Base-by-base conservation (phyloP, 306 rosid species). In the Biancaea sappan region DNA sequence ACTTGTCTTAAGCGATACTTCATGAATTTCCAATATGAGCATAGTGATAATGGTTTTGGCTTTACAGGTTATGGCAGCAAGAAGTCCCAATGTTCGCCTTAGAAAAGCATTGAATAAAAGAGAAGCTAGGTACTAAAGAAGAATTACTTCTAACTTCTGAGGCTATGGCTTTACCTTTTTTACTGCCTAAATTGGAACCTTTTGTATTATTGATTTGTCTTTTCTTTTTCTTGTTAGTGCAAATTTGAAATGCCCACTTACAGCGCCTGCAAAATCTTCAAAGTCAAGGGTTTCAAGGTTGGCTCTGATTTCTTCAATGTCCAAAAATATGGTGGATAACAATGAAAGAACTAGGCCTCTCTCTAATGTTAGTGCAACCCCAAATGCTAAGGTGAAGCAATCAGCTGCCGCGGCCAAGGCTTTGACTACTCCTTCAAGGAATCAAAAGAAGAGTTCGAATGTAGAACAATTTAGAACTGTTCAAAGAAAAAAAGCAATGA, bases 61-160 rank as follows among this genome's bases (percentile, higher is more conserved):
- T 80, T 38, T 72, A 40, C 88, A 92, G 96, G 96, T 92, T 58
- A 92, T 92, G 99, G 97, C 97, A 8, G 95, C 99, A 2, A 92
- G 99, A 75, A 94, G 99, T 79, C 99, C 99, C 4, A 92, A 94
- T 80, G 75, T 94, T 15, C 77, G 85, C 18, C 88, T 91, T 32
- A 83, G 83, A 66, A 91, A 85, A 74, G 88, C 79, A 28, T 69
- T 91, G 13, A 54, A 56, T 29, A 78, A 70, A 72, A 87, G 70
- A 81, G 82, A 70, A 43, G 77, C 82, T 52, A 82, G 96, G 98
- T 94, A 75, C 8, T 32, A 2, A 70, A 29, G 24, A 2, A 19
- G 3, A 48, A 28, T 56, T 56, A 0, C 1, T 31, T 14, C 53
- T n/a, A n/a, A n/a, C n/a, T n/a, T n/a, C n/a, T n/a, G n/a, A n/a